These are phyloP conservation scores for Exophiala mesophila DNA, from an alignment of 2,329 filamentous ascomycete genomes.

Conservation along the genomic window DNA sequence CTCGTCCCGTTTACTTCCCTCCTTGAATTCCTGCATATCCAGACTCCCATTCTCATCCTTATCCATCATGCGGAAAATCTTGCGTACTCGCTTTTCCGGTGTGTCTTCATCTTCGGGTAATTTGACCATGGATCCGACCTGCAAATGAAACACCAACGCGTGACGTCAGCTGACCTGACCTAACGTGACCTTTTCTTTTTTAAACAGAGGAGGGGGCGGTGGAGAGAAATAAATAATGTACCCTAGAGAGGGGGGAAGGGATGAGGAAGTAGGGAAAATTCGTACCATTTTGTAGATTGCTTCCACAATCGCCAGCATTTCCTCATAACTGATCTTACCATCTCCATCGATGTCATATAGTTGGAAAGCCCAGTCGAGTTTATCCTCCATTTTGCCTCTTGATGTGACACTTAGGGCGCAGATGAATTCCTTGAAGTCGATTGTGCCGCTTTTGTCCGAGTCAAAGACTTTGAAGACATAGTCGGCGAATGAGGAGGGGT, in stretches of 20 bases:
- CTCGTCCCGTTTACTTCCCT: slow-evolving; percentile 97
- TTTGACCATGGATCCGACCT: slow-evolving; percentile 99
- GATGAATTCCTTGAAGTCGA: slow-evolving; percentile 99
- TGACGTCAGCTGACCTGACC: too few relatives aligned
- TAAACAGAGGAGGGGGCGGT: too few relatives aligned
- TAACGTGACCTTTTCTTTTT: too few relatives aligned
- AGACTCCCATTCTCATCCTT: slow-evolving; percentile 98
- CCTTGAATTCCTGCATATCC: slow-evolving; percentile 98
- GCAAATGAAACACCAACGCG: too few relatives aligned
- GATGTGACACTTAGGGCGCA: slow-evolving; percentile 95
- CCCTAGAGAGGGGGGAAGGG: too few relatives aligned
- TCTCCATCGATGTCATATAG: slow-evolving; percentile 98
- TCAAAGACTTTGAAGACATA: slow-evolving; percentile 99
- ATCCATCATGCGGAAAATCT: slow-evolving; percentile 99
- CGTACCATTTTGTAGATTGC: slow-evolving; percentile 98
- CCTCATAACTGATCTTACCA: slow-evolving; percentile 97
- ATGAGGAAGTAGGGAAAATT: neutral
- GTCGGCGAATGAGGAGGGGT: slow-evolving; percentile 94
- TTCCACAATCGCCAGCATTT: slow-evolving; percentile 98
- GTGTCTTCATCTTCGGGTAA: slow-evolving; percentile 98
- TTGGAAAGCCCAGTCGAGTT: slow-evolving; percentile 98
- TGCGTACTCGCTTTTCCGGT: slow-evolving; percentile 93
- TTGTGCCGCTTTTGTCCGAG: slow-evolving; percentile 91
- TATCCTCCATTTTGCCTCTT: slow-evolving; percentile 98
- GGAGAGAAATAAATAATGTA: too few relatives aligned